Evolutionary conservation across 768 basidiomycete species (phyloP), one percentile per base, ranked within the genome.

Genomic region (Botryobasidium botryosum): DNA sequence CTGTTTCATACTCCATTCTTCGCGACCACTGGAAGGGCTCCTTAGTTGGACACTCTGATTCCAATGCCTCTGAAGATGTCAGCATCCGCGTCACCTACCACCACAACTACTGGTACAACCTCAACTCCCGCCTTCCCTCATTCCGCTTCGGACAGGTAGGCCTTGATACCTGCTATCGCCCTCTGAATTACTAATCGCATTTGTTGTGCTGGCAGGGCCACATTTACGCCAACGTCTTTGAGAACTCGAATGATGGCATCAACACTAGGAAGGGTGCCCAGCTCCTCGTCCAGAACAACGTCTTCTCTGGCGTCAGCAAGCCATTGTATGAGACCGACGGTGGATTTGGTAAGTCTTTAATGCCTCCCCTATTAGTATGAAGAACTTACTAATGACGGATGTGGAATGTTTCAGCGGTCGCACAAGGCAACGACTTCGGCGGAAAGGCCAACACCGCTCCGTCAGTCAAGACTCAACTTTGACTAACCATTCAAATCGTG

Each of bases 21-120:
- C 43, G 8, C 20, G 17, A 48, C 23, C 68, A 70, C 60, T 69
- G 63, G 63, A 69, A 70, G 50, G 63, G 50, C 18, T 63, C 61
- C 13, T 62, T 70, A 33, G 56, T 67, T 36, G 65, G 65, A 4
- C 65, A 67, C 57, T 64, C 62, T 21, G 65, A 67, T 53, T 62
- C 48, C 56, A 65, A 67, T 45, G 37, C 61, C 62, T 18, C 59
- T 25, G 60, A 65, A 49, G 33, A 37, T 23, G 17, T n/a, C 20
- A 12, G 26, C 32, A 67, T 66, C 44, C 64, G 65, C 20, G 67
- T 67, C 50, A 68, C 67, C 43, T 56, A 59, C 45, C 66, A 65
- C 48, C 52, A 54, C 54, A 70, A 70, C 62, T 62, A 61, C 41
- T 52, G 45, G 45, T 35, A n/a, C 20, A 50, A 50, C 37, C 21